Conservation (phyloP, 257 asterid genomes). For the Solanum medicagineum region DNA sequence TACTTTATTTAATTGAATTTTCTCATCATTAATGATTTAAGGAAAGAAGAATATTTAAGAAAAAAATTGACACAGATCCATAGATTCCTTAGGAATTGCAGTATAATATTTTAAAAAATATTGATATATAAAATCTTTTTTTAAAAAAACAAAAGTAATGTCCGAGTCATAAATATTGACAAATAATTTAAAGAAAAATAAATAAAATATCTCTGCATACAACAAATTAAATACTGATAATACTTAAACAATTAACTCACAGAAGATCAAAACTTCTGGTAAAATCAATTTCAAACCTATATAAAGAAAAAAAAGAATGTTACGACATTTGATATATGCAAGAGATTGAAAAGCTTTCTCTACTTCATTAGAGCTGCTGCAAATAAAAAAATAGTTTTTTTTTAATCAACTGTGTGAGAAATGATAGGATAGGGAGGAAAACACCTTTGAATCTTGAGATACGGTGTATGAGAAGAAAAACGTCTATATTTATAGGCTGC, state of each 20-base stretch:
- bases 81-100: background rate
- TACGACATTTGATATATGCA: background rate
- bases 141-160: background rate
- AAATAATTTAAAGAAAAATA: background rate
- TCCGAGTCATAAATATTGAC: too few relatives aligned
- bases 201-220: background rate
- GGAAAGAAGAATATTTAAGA: background rate
- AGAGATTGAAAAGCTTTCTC: too few relatives aligned
- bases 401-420: too few relatives aligned
- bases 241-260: background rate
- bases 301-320: background rate
- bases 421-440: too few relatives aligned
- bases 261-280: background rate
- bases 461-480: too few relatives aligned
- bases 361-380: too few relatives aligned
- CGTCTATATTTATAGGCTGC: too few relatives aligned
- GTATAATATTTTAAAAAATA: background rate
- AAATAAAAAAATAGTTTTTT: too few relatives aligned
- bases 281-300: background rate
- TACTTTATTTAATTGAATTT: background rate
- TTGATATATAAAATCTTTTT: background rate
- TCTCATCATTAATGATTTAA: background rate
- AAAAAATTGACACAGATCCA: background rate
- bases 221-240: background rate
- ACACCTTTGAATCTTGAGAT: too few relatives aligned